Conservation (phyloP, 768 basidiomycete genomes). For the Suillus fuscotomentosus region DNA sequence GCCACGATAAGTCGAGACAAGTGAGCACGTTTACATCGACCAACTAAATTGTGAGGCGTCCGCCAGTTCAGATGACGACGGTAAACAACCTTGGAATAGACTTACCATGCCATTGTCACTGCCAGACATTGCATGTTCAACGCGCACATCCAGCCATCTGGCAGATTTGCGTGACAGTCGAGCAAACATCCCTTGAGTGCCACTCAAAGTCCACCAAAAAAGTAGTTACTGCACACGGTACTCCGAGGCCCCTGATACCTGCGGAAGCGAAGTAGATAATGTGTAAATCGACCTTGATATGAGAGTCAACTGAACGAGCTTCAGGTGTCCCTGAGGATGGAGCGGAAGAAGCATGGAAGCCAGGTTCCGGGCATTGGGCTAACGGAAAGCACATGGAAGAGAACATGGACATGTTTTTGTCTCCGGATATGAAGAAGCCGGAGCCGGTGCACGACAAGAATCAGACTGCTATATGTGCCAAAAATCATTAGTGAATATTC, state of each 20-base stretch:
- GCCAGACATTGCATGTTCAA: slow-evolving; percentile 9
- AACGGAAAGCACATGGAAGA: not conserved
- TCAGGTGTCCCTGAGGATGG: not conserved
- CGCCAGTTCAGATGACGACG: not conserved
- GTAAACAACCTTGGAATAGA: not conserved
- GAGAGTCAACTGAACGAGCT: not conserved
- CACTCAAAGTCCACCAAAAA: not conserved
- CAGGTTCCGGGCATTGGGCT: not conserved
- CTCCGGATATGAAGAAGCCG: slow-evolving; percentile 2
- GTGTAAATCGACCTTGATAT: not conserved
- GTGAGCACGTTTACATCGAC: slow-evolving; percentile 15
- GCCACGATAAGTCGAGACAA: slow-evolving; percentile 21
- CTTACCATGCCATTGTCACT: slow-evolving; percentile 14
- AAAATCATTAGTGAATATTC: too few species aligned
- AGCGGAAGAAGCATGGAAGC: not conserved
- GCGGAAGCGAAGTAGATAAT: not conserved
- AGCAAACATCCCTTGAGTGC: slow-evolving; percentile 8
- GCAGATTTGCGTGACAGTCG: slow-evolving; percentile 11
- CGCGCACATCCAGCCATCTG: slow-evolving; percentile 12
- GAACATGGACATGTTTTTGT: not conserved
- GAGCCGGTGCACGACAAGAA: slow-evolving; percentile 10
- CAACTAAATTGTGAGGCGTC: slow-evolving; percentile 5
- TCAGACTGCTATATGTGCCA: not conserved
- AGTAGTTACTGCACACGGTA: not conserved
- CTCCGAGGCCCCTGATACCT: not conserved